These are phyloP conservation scores for Thuidium tamariscinum DNA, from an alignment of 225 moss, liverwort and hornwort genomes.

Conservation along the genomic window DNA sequence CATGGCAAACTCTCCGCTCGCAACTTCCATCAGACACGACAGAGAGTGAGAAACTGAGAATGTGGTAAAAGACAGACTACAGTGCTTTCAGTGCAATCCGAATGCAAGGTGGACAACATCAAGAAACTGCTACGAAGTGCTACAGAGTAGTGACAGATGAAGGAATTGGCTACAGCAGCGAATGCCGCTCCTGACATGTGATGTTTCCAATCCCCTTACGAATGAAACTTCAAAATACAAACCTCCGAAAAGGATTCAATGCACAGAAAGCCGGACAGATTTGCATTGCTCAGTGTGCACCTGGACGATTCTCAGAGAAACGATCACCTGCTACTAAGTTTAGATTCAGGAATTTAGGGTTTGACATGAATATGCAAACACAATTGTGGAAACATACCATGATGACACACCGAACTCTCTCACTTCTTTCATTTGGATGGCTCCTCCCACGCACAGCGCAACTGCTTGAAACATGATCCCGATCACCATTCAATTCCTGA, in stretches of 20 bases:
- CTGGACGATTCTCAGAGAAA: background rate
- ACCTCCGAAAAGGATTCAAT: background rate
- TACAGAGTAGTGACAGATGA: background rate
- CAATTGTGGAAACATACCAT: background rate
- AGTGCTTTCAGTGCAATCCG: background rate
- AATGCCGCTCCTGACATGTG: background rate
- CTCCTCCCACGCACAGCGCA: background rate
- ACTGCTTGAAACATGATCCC: background rate
- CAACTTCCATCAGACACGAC: background rate
- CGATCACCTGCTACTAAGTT: background rate
- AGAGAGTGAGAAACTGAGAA: background rate
- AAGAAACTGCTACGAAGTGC: background rate
- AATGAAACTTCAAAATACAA: background rate
- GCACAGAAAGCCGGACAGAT: background rate
- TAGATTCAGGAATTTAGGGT: background rate
- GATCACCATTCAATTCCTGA: background rate
- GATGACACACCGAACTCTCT: background rate
- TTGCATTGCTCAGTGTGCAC: background rate
- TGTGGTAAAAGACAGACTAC: too few relatives aligned
- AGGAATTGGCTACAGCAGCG: background rate
- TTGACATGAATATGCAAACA: background rate
- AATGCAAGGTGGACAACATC: background rate
- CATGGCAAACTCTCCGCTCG: background rate
- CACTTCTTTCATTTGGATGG: background rate
- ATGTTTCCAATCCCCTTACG: background rate